Evolutionary conservation across 495 filamentous ascomycete species (phyloP), one percentile per base, ranked within the genome.

Genomic region (Usnea hakonensis): DNA sequence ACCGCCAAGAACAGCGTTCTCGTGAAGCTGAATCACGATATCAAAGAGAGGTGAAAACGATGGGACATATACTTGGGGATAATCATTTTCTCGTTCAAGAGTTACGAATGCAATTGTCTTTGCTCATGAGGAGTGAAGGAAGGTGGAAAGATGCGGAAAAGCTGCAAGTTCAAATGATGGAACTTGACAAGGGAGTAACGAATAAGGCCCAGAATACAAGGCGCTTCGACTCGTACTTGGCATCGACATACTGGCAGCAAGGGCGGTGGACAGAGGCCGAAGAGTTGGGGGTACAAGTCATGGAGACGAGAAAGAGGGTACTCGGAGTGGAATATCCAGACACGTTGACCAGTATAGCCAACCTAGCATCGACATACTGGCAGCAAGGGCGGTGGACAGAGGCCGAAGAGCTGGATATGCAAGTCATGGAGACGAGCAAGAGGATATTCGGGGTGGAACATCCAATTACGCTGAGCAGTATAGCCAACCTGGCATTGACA

Each of bases 91-190:
- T 53, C 23, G 50, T 53, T 53, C 50, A 53, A 53, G 23, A 53
- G 19, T 32, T 53, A 53, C 14, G 26, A 2, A 5, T 1, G 32
- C 26, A 53, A 16, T 32, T 53, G 11, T 53, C 50, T 53, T 4
- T 5, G 2, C 50, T 53, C 26, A 53, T 53, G 26, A 32, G 23
- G 41, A 61, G 67, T 44, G 69, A 73, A 61, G 75, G 75, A 57
- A 65, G 70, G 36, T 76, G 65, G 70, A 61, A 73, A 35, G 71
- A 78, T 40, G 75, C 76, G 11, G 72, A 75, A 56, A 35, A 55
- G 53, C 62, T 79, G 23, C 19, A 69, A 40, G 33, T 57, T 13
- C 13, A n/a, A 57, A 8, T 40, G 26, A 57, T 57, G 23, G 23
- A 36, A n/a, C n/a, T n/a, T n/a, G n/a, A n/a, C n/a, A n/a, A n/a